A percentile compares a stretch with the other conserved stretches of the same genome.
Conservation (phyloP, 1,284 basidiomycete species). For the Coniferiporia sulphurascens region DNA sequence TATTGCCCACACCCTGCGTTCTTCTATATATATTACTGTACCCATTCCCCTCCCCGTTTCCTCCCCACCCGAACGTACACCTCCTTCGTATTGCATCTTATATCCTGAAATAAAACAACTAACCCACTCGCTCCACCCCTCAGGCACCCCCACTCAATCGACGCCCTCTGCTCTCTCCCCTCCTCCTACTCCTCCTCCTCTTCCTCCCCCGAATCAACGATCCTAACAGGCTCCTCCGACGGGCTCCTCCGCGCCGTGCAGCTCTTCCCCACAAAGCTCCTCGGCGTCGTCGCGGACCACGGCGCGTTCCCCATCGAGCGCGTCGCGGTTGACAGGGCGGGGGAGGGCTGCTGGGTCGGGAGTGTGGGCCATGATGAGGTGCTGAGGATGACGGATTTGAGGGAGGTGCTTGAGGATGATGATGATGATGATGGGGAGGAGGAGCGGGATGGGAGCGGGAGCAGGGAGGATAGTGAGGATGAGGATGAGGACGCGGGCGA, state of each 20-base stretch:
- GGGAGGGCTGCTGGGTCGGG: slow-evolving; percentile 76
- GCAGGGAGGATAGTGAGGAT: slow-evolving; percentile 21
- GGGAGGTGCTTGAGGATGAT: slow-evolving; percentile 56
- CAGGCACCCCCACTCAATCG: slow-evolving; percentile 85
- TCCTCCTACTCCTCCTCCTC: too few relatives aligned
- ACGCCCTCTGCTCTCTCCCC: slow-evolving; percentile 75
- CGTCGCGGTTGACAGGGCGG: slow-evolving; percentile 55
- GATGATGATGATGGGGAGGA: slow-evolving; percentile 29
- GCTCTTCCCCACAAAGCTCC: slow-evolving; percentile 83
- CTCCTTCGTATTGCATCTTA: too few relatives aligned
- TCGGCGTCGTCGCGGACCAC: slow-evolving; percentile 89
- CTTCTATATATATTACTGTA: too few relatives aligned
- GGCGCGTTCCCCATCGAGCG: slow-evolving; percentile 89
- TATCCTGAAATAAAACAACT: background rate
- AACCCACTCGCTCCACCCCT: background rate
- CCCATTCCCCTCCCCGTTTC: too few relatives aligned
- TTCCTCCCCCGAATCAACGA: slow-evolving; percentile 64
- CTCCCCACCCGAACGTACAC: too few relatives aligned
- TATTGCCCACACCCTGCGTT: background rate
- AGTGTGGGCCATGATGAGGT: slow-evolving; percentile 91
- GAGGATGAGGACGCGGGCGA: slow-evolving; percentile 24
- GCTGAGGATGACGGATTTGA: slow-evolving; percentile 80
- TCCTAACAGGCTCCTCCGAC: slow-evolving; percentile 92
- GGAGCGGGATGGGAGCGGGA: slow-evolving; percentile 12
- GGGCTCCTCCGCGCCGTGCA: slow-evolving; percentile 88